Percentiles rank a stretch among this genome's conserved stretches.
phyloP scores from a whole-genome alignment of 2,329 filamentous ascomycete species.

The Coniochaeta sp. region DNA sequence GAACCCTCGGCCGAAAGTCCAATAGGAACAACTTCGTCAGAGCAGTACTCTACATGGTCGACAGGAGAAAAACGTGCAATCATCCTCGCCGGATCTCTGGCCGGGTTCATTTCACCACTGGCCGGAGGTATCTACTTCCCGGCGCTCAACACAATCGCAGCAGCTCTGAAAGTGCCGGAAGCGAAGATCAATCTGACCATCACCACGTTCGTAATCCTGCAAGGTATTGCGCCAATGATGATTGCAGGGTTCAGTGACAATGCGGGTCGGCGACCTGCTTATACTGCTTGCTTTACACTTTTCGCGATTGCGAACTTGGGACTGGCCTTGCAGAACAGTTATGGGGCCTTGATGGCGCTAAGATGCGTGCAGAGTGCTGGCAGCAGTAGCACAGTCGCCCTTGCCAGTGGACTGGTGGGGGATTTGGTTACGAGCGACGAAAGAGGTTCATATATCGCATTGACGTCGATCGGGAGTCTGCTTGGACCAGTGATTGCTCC shows the following conservation, averaged over 20 bases:
- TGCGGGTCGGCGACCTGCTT: not conserved
- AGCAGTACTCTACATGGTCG: slow-evolving; percentile 28
- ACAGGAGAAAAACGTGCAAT: slow-evolving; percentile 31
- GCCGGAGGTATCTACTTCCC: slow-evolving; percentile 47
- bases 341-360: not conserved
- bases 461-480: not conserved
- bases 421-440: not conserved
- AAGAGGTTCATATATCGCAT: not conserved
- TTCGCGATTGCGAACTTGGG: slow-evolving; percentile 21
- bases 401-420: not conserved
- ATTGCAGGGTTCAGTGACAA: slow-evolving; percentile 4
- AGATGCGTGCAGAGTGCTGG: not conserved
- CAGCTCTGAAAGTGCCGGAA: slow-evolving; percentile 35
- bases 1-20: too few relatives aligned
- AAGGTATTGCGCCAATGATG: not conserved
- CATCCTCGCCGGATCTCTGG: slow-evolving; percentile 27
- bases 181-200: slow-evolving; percentile 41
- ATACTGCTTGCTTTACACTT: not conserved
- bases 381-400: not conserved
- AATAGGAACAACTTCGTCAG: too few relatives aligned
- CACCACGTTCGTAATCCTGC: slow-evolving; percentile 46
- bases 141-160: slow-evolving; percentile 39
- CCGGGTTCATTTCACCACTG: slow-evolving; percentile 37
- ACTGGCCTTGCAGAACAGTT: slow-evolving; percentile 19
- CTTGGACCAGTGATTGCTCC: slow-evolving; percentile 25